These are phyloP conservation scores for Chionographis japonica DNA, from an alignment of 106 monocot genomes.

Conservation along the genomic window DNA sequence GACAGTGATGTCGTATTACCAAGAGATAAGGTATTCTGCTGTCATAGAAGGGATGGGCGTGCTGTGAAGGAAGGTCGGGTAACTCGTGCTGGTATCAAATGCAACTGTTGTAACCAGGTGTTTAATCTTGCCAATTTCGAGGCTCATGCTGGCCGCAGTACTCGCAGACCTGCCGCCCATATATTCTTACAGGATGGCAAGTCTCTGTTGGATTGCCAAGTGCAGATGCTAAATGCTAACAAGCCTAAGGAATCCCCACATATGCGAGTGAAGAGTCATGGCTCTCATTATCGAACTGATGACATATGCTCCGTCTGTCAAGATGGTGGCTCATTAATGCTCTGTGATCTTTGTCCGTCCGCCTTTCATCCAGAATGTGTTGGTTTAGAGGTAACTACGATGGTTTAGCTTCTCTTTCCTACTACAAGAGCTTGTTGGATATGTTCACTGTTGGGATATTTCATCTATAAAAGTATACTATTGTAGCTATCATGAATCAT, in stretches of 20 bases:
- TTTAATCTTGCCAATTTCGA: conserved; percentile 42
- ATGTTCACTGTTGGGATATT: no score
- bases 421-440: no score
- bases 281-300: conserved; percentile 15
- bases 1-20: conserved; percentile 50
- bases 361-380: conserved; percentile 29
- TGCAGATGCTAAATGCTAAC: conserved; percentile 23
- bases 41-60: conserved; percentile 23
- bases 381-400: conserved; percentile 23
- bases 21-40: conserved; percentile 47
- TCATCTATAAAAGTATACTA: no score
- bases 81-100: conserved; percentile 55
- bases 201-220: conserved; percentile 52
- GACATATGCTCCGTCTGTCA: conserved; percentile 27
- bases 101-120: conserved; percentile 52
- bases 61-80: conserved; percentile 47
- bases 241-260: conserved; percentile 21
- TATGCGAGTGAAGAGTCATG: conserved; percentile 30
- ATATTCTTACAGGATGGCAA: conserved; percentile 64
- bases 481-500: no score
- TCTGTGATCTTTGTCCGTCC: conserved; percentile 39
- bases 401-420: neutral
- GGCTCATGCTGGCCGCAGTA: conserved; percentile 49
- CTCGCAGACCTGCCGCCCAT: conserved; percentile 29
- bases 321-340: conserved; percentile 27